phyloP scores from a whole-genome alignment of 495 filamentous ascomycete species.

The Podospora anserina region DNA sequence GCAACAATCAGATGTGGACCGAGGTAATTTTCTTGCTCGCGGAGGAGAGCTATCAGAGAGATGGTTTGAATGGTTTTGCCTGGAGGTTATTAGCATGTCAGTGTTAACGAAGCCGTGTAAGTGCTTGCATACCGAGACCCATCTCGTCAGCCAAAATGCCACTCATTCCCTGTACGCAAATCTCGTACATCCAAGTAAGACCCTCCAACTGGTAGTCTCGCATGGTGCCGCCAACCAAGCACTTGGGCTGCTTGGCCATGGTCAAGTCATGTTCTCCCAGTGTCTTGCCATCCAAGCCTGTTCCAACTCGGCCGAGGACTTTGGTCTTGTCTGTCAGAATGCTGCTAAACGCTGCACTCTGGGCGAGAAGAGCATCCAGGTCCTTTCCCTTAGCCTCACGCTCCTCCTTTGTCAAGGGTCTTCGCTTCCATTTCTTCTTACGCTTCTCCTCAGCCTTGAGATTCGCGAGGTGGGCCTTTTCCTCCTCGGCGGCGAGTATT shows the following conservation, averaged over 20 bases:
- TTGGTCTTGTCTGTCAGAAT: conserved; percentile 55
- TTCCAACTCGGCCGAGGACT: conserved; percentile 53
- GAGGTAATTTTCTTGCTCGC: conserved; percentile 73
- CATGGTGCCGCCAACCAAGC: conserved; percentile 87
- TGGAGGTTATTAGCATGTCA: conserved; percentile 16
- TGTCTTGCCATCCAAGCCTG: conserved; percentile 48
- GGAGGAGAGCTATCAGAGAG: conserved; percentile 79
- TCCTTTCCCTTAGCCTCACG: conserved; percentile 50
- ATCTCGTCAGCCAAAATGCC: conserved; percentile 97
- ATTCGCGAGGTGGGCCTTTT: conserved; percentile 46
- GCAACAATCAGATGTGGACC: conserved; percentile 90
- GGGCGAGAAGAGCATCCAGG: conserved; percentile 47
- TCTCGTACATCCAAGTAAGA: conserved; percentile 90
- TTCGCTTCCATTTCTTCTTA: conserved; percentile 46
- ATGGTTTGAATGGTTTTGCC: conserved; percentile 92
- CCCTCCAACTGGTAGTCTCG: conserved; percentile 92
- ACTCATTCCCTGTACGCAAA: conserved; percentile 75
- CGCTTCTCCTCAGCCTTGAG: conserved; percentile 47
- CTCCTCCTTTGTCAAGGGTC: conserved; percentile 50
- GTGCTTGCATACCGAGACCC: conserved; percentile 63
- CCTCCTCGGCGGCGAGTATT: conserved; percentile 53
- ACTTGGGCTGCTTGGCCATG: conserved; percentile 78
- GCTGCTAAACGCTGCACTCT: conserved; percentile 49
- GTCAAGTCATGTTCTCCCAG: conserved; percentile 74
- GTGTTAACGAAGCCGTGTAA: not conserved